Evolutionary conservation across 1,139 yeast genomes (phyloP).

Genomic region (Suhomyces coccinellae): DNA sequence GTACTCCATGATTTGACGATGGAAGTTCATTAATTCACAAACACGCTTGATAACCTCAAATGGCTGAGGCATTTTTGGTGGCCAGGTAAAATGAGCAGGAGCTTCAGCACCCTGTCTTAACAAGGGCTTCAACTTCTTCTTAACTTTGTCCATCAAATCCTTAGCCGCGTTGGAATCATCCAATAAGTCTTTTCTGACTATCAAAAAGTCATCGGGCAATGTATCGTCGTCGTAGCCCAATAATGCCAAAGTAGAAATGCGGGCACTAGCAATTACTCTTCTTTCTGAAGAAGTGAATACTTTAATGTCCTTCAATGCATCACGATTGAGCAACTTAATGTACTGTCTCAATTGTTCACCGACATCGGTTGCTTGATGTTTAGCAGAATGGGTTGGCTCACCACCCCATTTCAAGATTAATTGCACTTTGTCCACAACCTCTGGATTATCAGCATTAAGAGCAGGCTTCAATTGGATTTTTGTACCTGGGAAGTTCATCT

Average conservation of each 20-base stretch:
- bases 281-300: slow-evolving; percentile 93
- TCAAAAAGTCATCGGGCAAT: slow-evolving; percentile 75
- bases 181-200: slow-evolving; percentile 82
- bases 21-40: slow-evolving; percentile 94
- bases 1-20: slow-evolving; percentile 77
- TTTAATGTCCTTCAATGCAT: slow-evolving; percentile 79
- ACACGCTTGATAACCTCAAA: slow-evolving; percentile 90
- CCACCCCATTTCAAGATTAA: slow-evolving; percentile 99
- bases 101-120: slow-evolving; percentile 95
- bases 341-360: slow-evolving; percentile 97
- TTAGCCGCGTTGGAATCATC: slow-evolving; percentile 99
- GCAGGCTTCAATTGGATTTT: slow-evolving; percentile 95
- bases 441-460: slow-evolving; percentile 58
- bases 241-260: slow-evolving; percentile 79
- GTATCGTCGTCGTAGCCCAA: slow-evolving; percentile 64
- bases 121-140: slow-evolving; percentile 91
- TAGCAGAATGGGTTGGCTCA: slow-evolving; percentile 97
- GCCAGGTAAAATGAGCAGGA: slow-evolving; percentile 99
- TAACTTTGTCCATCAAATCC: slow-evolving; percentile 95
- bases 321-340: slow-evolving; percentile 78
- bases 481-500: slow-evolving; percentile 90
- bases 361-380: slow-evolving; percentile 89
- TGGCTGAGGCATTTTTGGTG: slow-evolving; percentile 97
- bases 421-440: slow-evolving; percentile 86
- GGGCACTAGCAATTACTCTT: slow-evolving; percentile 91